Conservation (phyloP, 169 alveolate species). For the Cryptosporidium canis region DNA sequence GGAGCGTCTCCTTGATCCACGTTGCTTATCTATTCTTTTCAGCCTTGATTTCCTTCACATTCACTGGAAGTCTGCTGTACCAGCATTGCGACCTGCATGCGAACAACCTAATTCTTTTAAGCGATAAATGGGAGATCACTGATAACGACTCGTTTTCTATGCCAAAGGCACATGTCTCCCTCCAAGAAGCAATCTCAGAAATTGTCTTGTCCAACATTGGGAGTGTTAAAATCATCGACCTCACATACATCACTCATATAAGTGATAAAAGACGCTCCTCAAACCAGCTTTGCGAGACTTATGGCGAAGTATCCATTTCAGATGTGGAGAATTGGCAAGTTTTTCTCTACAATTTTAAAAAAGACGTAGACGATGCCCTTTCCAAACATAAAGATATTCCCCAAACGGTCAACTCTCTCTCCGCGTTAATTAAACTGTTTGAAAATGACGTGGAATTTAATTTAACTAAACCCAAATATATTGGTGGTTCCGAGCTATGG, state of each 20-base stretch:
- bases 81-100: slow-evolving; percentile 66
- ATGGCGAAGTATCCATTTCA: slow-evolving; percentile 15
- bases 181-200: slow-evolving; percentile 1
- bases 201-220: background rate
- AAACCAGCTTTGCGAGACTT: background rate
- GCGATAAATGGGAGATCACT: background rate
- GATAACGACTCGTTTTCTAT: background rate
- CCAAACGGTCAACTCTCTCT: background rate
- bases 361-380: background rate
- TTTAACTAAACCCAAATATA: slow-evolving; percentile 11
- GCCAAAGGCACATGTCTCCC: background rate
- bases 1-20: slow-evolving; percentile 28
- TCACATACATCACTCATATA: slow-evolving; percentile 11
- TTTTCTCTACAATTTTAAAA: background rate
- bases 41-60: slow-evolving; percentile 26
- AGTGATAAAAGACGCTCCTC: slow-evolving; percentile 1
- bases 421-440: background rate
- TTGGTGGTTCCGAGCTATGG: slow-evolving; percentile 24
- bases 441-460: background rate
- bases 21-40: slow-evolving; percentile 1
- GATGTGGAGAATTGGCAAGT: slow-evolving; percentile 47
- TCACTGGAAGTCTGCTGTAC: slow-evolving; percentile 34
- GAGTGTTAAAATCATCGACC: slow-evolving; percentile 30
- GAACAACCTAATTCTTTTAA: slow-evolving; percentile 1
- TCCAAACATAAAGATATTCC: background rate